Conservation (phyloP, 2,329 filamentous ascomycete species). For the Coniochaeta sp. region DNA sequence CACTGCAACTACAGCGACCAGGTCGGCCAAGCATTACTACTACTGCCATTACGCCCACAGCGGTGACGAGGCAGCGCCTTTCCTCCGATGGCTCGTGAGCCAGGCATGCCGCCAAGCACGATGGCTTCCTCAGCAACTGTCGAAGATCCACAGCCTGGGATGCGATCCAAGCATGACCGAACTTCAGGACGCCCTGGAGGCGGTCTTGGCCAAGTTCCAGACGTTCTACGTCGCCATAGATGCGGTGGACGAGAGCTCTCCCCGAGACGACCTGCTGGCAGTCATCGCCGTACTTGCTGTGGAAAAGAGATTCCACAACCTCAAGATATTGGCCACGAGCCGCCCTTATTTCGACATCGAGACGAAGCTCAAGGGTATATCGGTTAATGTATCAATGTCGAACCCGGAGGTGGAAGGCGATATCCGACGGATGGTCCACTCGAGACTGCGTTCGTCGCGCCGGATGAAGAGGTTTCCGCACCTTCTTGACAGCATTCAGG, state of each 20-base stretch:
- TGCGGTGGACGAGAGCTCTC: constrained; percentile 15
- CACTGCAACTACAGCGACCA: constrained; percentile 10
- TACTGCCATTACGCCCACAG: constrained; percentile 14
- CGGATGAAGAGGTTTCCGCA: not conserved
- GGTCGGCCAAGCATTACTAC: constrained; percentile 9
- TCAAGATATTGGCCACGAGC: constrained; percentile 12
- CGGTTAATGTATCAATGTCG: constrained; percentile 8
- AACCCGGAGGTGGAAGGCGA: constrained; percentile 16
- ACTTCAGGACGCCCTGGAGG: constrained; percentile 8
- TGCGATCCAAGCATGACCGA: constrained; percentile 7
- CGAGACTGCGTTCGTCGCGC: not conserved
- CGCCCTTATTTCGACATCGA: not conserved
- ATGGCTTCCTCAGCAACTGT: constrained; percentile 8
- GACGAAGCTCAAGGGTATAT: not conserved
- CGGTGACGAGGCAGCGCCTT: constrained; percentile 11
- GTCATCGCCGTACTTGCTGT: constrained; percentile 7
- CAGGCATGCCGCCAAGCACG: constrained; percentile 8
- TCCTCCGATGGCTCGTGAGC: constrained; percentile 13
- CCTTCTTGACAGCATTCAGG: not conserved
- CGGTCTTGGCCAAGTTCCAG: not conserved
- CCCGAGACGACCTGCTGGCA: constrained; percentile 6
- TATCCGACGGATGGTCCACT: constrained; percentile 8
- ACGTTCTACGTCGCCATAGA: constrained; percentile 13
- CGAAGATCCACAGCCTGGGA: constrained; percentile 2
- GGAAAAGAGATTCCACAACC: constrained; percentile 16